Evolutionary conservation across 345 rosid genomes (phyloP).

Genomic region (Hibiscus syriacus): DNA sequence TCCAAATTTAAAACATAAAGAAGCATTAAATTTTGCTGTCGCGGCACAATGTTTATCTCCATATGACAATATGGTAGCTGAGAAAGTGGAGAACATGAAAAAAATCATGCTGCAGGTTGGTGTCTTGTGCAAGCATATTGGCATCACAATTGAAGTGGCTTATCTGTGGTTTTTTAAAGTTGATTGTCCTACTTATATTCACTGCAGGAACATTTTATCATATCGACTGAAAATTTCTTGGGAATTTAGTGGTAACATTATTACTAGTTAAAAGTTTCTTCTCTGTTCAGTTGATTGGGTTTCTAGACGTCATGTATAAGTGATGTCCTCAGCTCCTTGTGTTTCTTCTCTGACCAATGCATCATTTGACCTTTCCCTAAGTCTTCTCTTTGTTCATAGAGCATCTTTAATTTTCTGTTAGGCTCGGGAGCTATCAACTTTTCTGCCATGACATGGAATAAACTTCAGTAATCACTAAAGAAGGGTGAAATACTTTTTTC

Average conservation of each 20-base stretch:
- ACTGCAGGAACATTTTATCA: too few relatives aligned
- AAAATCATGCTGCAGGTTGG: conserved; percentile 68
- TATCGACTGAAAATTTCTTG: too few relatives aligned
- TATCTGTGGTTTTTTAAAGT: neutral
- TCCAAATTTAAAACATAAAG: conserved; percentile 59
- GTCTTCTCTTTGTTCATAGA: neutral
- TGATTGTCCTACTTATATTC: neutral
- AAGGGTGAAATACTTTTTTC: neutral
- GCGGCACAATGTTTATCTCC: conserved; percentile 56
- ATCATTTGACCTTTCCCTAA: neutral
- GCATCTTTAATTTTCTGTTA: neutral
- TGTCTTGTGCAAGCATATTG: conserved; percentile 11
- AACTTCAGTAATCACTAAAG: neutral
- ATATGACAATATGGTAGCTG: conserved; percentile 44
- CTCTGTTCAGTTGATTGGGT: neutral
- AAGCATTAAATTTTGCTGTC: conserved; percentile 80
- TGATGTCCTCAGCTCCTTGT: neutral
- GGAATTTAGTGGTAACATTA: too few relatives aligned
- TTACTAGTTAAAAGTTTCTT: too few relatives aligned
- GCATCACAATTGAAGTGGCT: neutral
- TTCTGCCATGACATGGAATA: neutral
- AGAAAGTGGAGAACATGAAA: conserved; percentile 48
- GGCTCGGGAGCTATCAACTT: neutral
- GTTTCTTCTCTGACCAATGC: neutral
- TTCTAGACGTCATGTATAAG: neutral